phyloP scores from a whole-genome alignment of 139 green algal genomes.

The Desmodesmus armatus region DNA sequence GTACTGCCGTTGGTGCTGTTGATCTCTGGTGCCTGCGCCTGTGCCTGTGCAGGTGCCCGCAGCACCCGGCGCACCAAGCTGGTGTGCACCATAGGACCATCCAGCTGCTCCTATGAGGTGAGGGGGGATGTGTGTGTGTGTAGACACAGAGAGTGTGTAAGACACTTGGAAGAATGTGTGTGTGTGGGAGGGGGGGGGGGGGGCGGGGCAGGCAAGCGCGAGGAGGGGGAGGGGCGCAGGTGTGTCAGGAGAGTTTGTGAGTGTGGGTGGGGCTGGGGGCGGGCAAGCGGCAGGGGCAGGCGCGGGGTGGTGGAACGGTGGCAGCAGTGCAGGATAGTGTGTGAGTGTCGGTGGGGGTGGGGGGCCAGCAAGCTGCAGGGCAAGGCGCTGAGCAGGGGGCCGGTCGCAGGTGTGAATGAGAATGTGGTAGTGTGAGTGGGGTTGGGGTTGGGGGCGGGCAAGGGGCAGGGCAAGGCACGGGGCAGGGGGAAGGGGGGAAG shows the following conservation, averaged over 20 bases:
- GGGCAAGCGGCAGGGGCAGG: background rate
- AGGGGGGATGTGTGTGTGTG: conserved; percentile 67
- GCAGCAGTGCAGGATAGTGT: too few species aligned
- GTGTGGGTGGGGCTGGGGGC: background rate
- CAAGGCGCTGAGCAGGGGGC: too few species aligned
- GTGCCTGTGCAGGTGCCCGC: conserved; percentile 17
- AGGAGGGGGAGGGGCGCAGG: background rate
- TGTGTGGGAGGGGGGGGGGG: background rate
- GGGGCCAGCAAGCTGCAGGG: too few species aligned
- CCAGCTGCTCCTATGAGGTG: conserved; percentile 60
- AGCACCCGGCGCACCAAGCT: conserved; percentile 69
- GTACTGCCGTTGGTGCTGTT: too few species aligned
- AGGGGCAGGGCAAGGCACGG: too few species aligned
- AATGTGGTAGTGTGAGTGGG: too few species aligned
- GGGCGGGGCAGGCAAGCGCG: background rate
- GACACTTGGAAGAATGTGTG: background rate
- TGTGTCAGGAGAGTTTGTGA: background rate
- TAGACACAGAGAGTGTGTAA: conserved; percentile 31
- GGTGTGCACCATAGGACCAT: conserved; percentile 83
- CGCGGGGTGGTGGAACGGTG: background rate
- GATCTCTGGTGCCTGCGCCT: too few species aligned
- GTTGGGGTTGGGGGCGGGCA: too few species aligned
- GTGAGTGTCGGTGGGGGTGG: too few species aligned
- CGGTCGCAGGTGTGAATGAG: too few species aligned
- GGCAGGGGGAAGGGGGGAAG: too few species aligned